Conservation (phyloP, 2,329 filamentous ascomycete species). For the Cladosporium sp. region DNA sequence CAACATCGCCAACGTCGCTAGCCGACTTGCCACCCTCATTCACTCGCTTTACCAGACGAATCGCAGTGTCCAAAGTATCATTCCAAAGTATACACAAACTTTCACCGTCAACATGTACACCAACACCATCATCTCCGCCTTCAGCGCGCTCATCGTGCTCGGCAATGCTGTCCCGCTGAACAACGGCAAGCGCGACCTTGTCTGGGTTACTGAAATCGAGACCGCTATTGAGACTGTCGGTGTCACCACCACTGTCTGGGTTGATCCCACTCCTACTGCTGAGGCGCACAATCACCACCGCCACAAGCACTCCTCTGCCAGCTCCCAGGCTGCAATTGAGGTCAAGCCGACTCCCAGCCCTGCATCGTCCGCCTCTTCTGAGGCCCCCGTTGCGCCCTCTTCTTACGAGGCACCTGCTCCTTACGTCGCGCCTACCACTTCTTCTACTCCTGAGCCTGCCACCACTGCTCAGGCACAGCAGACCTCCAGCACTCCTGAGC, state of each 20-base stretch:
- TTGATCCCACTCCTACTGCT: conserved; percentile 33
- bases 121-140: conserved; percentile 32
- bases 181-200: conserved; percentile 44
- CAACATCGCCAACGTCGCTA: conserved; percentile 17
- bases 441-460: conserved; percentile 13
- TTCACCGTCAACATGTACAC: conserved; percentile 30
- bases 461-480: conserved; percentile 8
- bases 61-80: conserved; percentile 5
- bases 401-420: conserved; percentile 8
- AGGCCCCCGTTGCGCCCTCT: conserved; percentile 7
- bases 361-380: not conserved
- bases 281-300: conserved; percentile 30
- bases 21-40: conserved; percentile 14
- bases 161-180: conserved; percentile 35
- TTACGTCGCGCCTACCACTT: conserved; percentile 16
- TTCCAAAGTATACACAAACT: conserved; percentile 3
- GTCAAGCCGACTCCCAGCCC: conserved; percentile 21
- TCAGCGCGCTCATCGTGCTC: conserved; percentile 32
- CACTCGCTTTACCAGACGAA: conserved; percentile 13
- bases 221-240: conserved; percentile 51
- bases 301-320: conserved; percentile 4
- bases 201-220: conserved; percentile 52
- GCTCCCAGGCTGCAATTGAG: not conserved
- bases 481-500: conserved; percentile 19
- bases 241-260: conserved; percentile 51